These are phyloP conservation scores for Elaphomyces granulatus DNA, from an alignment of 495 filamentous ascomycete genomes.

Conservation along the genomic window DNA sequence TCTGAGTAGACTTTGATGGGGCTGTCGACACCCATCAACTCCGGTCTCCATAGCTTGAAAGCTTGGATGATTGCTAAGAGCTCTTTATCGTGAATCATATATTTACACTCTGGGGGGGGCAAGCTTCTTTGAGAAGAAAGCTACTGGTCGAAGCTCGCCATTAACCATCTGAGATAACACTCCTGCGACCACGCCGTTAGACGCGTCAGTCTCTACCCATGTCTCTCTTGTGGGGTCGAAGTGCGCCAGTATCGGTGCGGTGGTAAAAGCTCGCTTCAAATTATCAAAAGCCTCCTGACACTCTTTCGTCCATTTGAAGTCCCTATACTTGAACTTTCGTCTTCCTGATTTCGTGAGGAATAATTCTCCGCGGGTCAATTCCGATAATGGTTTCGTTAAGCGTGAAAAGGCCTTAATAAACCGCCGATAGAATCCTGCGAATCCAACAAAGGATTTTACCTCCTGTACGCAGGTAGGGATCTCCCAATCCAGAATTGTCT, in stretches of 20 bases:
- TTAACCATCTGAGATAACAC: background rate
- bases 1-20: conserved; percentile 12
- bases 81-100: conserved; percentile 20
- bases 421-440: conserved; percentile 8
- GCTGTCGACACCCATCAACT: too few relatives aligned
- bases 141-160: conserved; percentile 3
- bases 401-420: conserved; percentile 6
- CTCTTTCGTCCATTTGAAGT: conserved; percentile 3
- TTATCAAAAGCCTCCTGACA: conserved; percentile 4
- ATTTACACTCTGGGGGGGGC: conserved; percentile 16
- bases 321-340: background rate
- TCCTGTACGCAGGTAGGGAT: conserved; percentile 4
- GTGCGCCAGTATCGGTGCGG: background rate
- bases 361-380: conserved; percentile 6
- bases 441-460: conserved; percentile 5
- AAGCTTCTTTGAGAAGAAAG: conserved; percentile 16
- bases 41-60: conserved; percentile 20
- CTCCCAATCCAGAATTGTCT: conserved; percentile 3
- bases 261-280: conserved; percentile 3
- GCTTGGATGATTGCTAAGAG: conserved; percentile 14
- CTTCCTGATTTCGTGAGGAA: background rate
- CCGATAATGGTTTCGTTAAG: background rate
- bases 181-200: background rate
- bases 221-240: background rate
- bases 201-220: background rate